These are phyloP conservation scores for Candida corydali DNA, from an alignment of 805 yeast species.

Conservation along the genomic window DNA sequence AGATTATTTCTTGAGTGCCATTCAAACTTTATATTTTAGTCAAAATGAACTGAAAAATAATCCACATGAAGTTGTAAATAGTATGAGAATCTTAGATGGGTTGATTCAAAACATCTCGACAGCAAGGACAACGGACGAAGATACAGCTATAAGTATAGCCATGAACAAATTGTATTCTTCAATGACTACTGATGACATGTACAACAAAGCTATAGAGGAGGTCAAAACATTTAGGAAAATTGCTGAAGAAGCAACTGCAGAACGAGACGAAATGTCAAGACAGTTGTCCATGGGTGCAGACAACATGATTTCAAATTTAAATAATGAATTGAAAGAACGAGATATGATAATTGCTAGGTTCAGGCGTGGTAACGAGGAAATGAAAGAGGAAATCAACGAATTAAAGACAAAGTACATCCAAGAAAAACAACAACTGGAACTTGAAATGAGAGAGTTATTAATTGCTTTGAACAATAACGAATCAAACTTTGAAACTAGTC, in stretches of 20 bases:
- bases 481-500: slow-evolving; percentile 29
- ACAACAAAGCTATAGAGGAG: slow-evolving; percentile 60
- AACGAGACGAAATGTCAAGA: slow-evolving; percentile 57
- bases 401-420: slow-evolving; percentile 52
- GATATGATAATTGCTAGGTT: slow-evolving; percentile 55
- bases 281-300: slow-evolving; percentile 75
- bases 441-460: slow-evolving; percentile 71
- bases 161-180: slow-evolving; percentile 68
- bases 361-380: slow-evolving; percentile 56
- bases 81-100: slow-evolving; percentile 62
- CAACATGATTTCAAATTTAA: slow-evolving; percentile 59
- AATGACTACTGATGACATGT: slow-evolving; percentile 82
- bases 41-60: slow-evolving; percentile 48
- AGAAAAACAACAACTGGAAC: slow-evolving; percentile 72
- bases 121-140: slow-evolving; percentile 46
- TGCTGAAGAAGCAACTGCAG: slow-evolving; percentile 55
- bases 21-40: slow-evolving; percentile 61
- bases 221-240: slow-evolving; percentile 47
- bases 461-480: slow-evolving; percentile 50
- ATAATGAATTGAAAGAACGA: slow-evolving; percentile 60
- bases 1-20: slow-evolving; percentile 54
- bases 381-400: slow-evolving; percentile 60
- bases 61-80: slow-evolving; percentile 42
- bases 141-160: slow-evolving; percentile 62
- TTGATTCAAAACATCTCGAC: slow-evolving; percentile 57